Evolutionary conservation across 1,139 yeast genomes (phyloP), one percentile per base, ranked within the genome.

Genomic region (Candida sanyaensis): DNA sequence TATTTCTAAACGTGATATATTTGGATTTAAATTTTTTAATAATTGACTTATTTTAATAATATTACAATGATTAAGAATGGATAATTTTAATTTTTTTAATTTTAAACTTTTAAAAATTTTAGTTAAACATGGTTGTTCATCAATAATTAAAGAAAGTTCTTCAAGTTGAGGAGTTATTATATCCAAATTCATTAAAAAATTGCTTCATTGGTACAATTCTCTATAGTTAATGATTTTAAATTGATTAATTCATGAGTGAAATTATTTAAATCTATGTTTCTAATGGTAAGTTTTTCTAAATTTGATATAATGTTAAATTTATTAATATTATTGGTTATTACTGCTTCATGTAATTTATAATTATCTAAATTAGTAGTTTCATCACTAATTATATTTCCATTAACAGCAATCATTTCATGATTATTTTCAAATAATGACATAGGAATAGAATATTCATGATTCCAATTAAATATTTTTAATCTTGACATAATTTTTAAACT

Each of bases 381-480:
- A n/a, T 31, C 36, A 3, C 45, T 34, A 6, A 29, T 38, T 8
- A 52, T 48, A 24, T 38, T 42, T 1, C 54, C 54, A 21, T 39
- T 32, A 8, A 51, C 30, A 10, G 32, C 12, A 21, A n/a, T 27
- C 36, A 51, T 33, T 12, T 41, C 41, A 6, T 3, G n/a, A 28
- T 51, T 51, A 13, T 37, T 10, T 11, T 28, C 13, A 28, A 51
- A 44, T 13, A 43, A 33, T 11, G 42, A 29, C 36, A 45, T 7
- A 7, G 46, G 34, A 17, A 51, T 23, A 3, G 45, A 17, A 27
- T 12, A 36, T 7, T 13, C 13, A 37, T 49, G 51, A n/a, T 48
- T 34, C 71, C 71, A 67, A 37, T 56, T 53, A 40, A 67, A 60
- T 24, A 57, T 57, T 6, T 42, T 46, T 39, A 67, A 52, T 44